Conservation (phyloP, 345 rosid genomes). For the Eucalyptus erythrocorys region DNA sequence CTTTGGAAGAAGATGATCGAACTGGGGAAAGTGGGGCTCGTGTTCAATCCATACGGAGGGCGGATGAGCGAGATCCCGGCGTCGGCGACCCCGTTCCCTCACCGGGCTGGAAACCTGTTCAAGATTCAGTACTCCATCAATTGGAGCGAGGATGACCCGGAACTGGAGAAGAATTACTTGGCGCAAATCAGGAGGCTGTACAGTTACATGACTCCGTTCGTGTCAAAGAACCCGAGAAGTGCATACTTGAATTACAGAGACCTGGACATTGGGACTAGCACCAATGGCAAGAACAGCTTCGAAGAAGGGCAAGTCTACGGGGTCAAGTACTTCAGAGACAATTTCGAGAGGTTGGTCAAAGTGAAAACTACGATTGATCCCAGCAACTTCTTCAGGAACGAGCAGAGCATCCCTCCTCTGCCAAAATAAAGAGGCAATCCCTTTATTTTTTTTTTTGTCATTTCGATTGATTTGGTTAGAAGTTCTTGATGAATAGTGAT, state of each 20-base stretch:
- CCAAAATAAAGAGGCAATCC: neutral
- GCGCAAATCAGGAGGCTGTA: slow-evolving; percentile 18
- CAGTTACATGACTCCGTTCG: slow-evolving; percentile 33
- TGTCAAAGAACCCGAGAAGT: slow-evolving; percentile 42
- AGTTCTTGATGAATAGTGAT: too few relatives aligned
- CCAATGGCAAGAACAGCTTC: neutral
- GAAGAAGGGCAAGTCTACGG: slow-evolving; percentile 11
- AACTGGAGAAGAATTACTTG: slow-evolving; percentile 1
- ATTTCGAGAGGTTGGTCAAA: slow-evolving; percentile 3
- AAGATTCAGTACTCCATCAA: slow-evolving; percentile 17
- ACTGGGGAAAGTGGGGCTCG: slow-evolving; percentile 1
- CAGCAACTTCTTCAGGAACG: slow-evolving; percentile 20
- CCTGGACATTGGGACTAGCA: slow-evolving; percentile 3
- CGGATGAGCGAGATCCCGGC: slow-evolving; percentile 37
- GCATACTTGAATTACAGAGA: slow-evolving; percentile 21
- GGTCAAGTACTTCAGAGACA: neutral
- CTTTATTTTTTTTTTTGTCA: too few relatives aligned
- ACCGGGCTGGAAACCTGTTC: slow-evolving; percentile 38
- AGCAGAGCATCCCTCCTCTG: slow-evolving; percentile 26
- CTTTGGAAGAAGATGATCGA: neutral
- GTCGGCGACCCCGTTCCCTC: slow-evolving; percentile 39
- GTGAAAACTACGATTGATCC: slow-evolving; percentile 23
- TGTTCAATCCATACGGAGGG: slow-evolving; percentile 44
- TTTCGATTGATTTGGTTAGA: too few relatives aligned
- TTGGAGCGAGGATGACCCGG: slow-evolving; percentile 27